Percentiles rank a stretch among this genome's conserved stretches.
Evolutionary conservation across 2,329 filamentous ascomycete genomes (phyloP).

Genomic region (Phaeosphaeriaceae sp.): DNA sequence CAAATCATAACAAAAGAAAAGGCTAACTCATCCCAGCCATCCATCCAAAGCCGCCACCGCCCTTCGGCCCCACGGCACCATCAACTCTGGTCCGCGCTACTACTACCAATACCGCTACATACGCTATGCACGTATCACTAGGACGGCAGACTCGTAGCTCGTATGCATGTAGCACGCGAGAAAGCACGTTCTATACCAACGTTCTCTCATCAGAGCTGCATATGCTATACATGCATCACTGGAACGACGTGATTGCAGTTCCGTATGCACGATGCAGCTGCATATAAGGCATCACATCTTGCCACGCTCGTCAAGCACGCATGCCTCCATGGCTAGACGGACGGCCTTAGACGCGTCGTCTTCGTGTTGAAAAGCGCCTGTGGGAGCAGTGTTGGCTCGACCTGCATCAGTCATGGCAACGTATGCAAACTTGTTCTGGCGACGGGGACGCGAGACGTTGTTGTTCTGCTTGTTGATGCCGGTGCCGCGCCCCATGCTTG

Average conservation of each 20-base stretch:
- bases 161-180: too few relatives aligned
- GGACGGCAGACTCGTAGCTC: too few relatives aligned
- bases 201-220: too few relatives aligned
- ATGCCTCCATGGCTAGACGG: not conserved
- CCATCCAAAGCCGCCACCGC: not conserved
- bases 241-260: not conserved
- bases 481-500: too few relatives aligned
- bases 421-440: not conserved
- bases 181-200: too few relatives aligned
- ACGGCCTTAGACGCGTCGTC: slow-evolving; percentile 1
- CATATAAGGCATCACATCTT: not conserved
- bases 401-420: not conserved
- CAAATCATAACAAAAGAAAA: not conserved
- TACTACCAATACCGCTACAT: too few relatives aligned
- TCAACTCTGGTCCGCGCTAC: not conserved
- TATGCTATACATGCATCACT: not conserved
- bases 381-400: not conserved
- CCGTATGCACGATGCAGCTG: not conserved
- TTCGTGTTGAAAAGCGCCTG: not conserved
- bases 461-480: too few relatives aligned
- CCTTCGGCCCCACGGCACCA: not conserved
- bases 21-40: not conserved
- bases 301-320: not conserved
- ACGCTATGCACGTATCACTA: too few relatives aligned
- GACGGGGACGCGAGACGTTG: too few relatives aligned